Percentiles rank a stretch among this genome's conserved stretches.
Evolutionary conservation across 2,329 filamentous ascomycete species (phyloP).

Genomic region (Pseudogymnoascus sp.): DNA sequence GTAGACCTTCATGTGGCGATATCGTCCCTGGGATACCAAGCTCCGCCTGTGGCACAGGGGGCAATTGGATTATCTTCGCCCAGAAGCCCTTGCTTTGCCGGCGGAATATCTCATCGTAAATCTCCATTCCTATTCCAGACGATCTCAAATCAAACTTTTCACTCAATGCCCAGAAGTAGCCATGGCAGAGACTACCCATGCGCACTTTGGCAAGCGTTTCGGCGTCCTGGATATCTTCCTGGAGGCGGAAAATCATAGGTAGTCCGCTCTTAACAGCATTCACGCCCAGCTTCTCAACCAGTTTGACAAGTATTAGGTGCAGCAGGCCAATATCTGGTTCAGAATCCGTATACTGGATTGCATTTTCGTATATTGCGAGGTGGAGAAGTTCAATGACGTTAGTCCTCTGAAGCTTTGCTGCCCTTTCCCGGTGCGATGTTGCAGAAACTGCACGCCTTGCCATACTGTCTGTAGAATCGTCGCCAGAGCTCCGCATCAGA

Average conservation of each 20-base stretch:
- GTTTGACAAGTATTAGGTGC: conserved; percentile 65
- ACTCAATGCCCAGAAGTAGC: conserved; percentile 76
- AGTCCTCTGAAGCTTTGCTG: conserved; percentile 17
- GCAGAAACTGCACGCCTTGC: conserved; percentile 59
- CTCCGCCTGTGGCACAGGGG: conserved; percentile 55
- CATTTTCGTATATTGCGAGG: conserved; percentile 82
- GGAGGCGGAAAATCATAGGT: conserved; percentile 81
- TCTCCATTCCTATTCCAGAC: conserved; percentile 59
- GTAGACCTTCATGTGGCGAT: conserved; percentile 36
- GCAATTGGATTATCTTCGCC: conserved; percentile 67
- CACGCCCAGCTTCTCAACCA: conserved; percentile 72
- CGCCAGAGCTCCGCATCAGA: conserved; percentile 16
- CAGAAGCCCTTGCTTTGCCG: conserved; percentile 70
- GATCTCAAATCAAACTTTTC: conserved; percentile 71
- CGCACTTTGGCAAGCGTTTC: conserved; percentile 66
- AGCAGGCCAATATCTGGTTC: conserved; percentile 70
- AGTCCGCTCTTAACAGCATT: conserved; percentile 73
- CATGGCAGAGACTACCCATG: conserved; percentile 76
- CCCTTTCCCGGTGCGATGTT: conserved; percentile 42
- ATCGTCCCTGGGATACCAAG: conserved; percentile 48
- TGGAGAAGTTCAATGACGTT: conserved; percentile 75
- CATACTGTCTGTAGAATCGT: conserved; percentile 24
- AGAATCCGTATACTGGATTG: conserved; percentile 62
- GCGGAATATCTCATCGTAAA: conserved; percentile 69
- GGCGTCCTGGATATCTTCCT: conserved; percentile 69